Base-by-base conservation (phyloP, 345 rosid genomes). In the Hibiscus trionum region DNA sequence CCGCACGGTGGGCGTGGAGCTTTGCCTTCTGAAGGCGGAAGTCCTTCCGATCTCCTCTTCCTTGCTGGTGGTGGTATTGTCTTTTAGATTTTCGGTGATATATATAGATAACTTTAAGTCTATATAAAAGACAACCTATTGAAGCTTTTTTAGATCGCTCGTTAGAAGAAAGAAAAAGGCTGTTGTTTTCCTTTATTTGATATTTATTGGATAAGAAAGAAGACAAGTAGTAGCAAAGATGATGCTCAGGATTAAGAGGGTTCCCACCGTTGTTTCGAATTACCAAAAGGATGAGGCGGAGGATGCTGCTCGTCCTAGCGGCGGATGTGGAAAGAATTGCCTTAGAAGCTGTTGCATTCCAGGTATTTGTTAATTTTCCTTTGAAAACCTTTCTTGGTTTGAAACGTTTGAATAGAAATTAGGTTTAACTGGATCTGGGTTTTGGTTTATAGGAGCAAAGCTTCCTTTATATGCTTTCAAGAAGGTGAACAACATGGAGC, bases 1-100 rank as follows among this genome's bases (percentile, higher is more conserved):
- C 96, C 96, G 91, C 98, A 96, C 98, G 99, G 99, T 67, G 99
- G 99, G 76, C 98, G 99, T 81, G 99, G 99, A 73, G 98, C 99
- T 77, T 84, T 93, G 90, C 99, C 99, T 72, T 96, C 99, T 69
- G 99, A 96, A 89, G 99, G 99, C 88, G 99, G 99, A 66, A 91
- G 97, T 83, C 99, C 99, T 80, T 96, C 99, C 17, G 99, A 96
- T 84, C 98, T 96, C 81, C 97, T 93, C 82, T 96, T 96, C 82
- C 91, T 96, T 5, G 99, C 99, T 63, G 99, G 99, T 77, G 99
- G 99, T 64, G 99, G 99, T 78, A 66, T 75, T 55, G 17, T 46
- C 35, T 16, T 37, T 3, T 39, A 75, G 49, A 58, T 4, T 73
- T 71, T 49, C 39, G 31, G 44, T 31, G 16, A 58, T 50, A 8